phyloP scores from a whole-genome alignment of 1,284 basidiomycete genomes.

The Austropuccinia psidii region DNA sequence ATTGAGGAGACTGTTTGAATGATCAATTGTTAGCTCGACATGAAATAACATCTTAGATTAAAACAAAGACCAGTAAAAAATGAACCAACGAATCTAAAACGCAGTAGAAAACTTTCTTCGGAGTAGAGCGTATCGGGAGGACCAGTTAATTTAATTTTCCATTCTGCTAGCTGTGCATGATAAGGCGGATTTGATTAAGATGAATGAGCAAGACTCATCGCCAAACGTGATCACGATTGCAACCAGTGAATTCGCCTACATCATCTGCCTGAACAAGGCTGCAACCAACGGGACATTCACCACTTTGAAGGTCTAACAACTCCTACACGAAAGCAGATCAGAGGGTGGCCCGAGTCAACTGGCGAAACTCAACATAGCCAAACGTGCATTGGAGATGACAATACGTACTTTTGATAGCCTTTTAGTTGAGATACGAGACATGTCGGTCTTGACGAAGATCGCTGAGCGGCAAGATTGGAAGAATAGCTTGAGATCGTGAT shows the following conservation, averaged over 20 bases:
- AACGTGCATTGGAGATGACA: too few species aligned
- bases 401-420: conserved; percentile 27
- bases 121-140: conserved; percentile 33
- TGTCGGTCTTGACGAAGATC: too few species aligned
- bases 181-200: not conserved
- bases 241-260: not conserved
- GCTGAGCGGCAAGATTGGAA: too few species aligned
- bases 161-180: conserved; percentile 43
- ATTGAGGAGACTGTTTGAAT: conserved; percentile 21
- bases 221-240: too few species aligned
- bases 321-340: conserved; percentile 48
- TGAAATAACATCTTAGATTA: not conserved
- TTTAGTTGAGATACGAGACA: conserved; percentile 31
- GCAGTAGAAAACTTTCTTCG: conserved; percentile 19
- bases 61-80: not conserved
- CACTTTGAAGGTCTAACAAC: conserved; percentile 60
- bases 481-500: too few species aligned
- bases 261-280: conserved; percentile 23
- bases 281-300: conserved; percentile 63
- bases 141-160: conserved; percentile 22
- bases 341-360: not conserved
- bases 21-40: not conserved
- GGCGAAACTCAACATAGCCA: not conserved
- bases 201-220: too few species aligned
- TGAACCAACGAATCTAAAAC: conserved; percentile 21